Percentiles rank a stretch among this genome's conserved stretches.
phyloP scores from a whole-genome alignment of 352 stramenopile genomes.

The Phytophthora foliorum region DNA sequence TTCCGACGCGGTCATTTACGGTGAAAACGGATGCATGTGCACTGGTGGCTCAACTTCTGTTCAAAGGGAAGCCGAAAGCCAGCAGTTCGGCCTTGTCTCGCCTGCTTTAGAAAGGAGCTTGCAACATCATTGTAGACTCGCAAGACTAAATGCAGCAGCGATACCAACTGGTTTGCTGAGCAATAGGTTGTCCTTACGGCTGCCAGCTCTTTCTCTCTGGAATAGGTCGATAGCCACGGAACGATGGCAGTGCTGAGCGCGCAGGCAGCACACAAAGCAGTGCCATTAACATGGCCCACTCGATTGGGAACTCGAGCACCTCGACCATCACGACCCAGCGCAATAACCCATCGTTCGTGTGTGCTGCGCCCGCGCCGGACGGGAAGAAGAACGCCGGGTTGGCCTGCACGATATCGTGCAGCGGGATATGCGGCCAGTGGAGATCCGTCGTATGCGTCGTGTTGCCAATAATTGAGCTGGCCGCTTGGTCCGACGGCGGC shows the following conservation, averaged over 20 bases:
- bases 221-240: conserved; percentile 68
- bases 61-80: conserved; percentile 52
- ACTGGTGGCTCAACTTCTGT: conserved; percentile 61
- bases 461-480: conserved; percentile 27
- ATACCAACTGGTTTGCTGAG: no score
- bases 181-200: conserved; percentile 5
- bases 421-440: conserved; percentile 45
- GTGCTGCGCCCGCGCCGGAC: conserved; percentile 26
- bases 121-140: no score
- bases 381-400: conserved; percentile 80
- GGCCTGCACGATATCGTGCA: conserved; percentile 58
- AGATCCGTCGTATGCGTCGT: conserved; percentile 21
- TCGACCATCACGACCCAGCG: conserved; percentile 71
- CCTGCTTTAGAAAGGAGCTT: conserved; percentile 13
- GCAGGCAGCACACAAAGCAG: conserved; percentile 69
- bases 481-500: conserved; percentile 23
- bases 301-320: conserved; percentile 67
- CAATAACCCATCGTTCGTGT: conserved; percentile 41
- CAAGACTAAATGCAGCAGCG: no score
- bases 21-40: conserved; percentile 80
- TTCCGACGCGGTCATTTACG: conserved; percentile 77
- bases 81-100: conserved; percentile 12
- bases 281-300: conserved; percentile 68
- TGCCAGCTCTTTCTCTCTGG: conserved; percentile 32
- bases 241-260: conserved; percentile 57